Evolutionary conservation across 495 filamentous ascomycete genomes (phyloP).

Genomic region (Aspergillus bridgeri): DNA sequence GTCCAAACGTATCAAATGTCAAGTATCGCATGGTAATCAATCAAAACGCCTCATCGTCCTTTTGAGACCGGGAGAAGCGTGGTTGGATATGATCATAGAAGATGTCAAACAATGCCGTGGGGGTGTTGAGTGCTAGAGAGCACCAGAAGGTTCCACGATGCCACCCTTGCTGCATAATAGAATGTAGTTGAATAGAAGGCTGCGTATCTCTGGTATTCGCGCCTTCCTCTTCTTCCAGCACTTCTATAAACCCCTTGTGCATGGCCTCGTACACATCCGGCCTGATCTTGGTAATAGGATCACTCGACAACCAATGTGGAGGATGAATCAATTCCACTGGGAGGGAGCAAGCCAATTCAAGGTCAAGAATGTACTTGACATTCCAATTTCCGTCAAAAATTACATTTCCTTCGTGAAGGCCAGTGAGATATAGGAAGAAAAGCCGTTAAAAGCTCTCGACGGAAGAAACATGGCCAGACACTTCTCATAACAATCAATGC

Average conservation of each 20-base stretch:
- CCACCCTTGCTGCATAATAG: constrained; percentile 17
- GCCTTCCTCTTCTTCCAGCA: constrained; percentile 17
- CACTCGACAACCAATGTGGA: constrained; percentile 32
- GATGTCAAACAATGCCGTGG: constrained; percentile 15
- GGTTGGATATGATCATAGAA: constrained; percentile 31
- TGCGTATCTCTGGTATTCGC: not conserved
- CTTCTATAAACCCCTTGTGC: constrained; percentile 19
- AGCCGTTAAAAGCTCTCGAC: constrained; percentile 21
- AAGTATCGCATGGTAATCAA: constrained; percentile 23
- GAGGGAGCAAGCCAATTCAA: constrained; percentile 37
- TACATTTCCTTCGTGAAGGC: constrained; percentile 33
- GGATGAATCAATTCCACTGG: constrained; percentile 33
- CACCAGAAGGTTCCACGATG: constrained; percentile 26
- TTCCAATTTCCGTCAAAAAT: constrained; percentile 27
- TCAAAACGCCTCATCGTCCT: constrained; percentile 12
- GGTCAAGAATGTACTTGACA: constrained; percentile 30
- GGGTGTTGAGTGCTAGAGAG: constrained; percentile 22
- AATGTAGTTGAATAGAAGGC: not conserved
- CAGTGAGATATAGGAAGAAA: constrained; percentile 25
- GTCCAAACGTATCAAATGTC: constrained; percentile 10
- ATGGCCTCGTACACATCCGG: constrained; percentile 14
- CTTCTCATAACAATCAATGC: constrained; percentile 27
- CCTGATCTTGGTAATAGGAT: constrained; percentile 22
- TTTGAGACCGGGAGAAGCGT: constrained; percentile 16
- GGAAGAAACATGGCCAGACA: constrained; percentile 24